Evolutionary conservation across 768 basidiomycete genomes (phyloP).

Genomic region (Russula foetens): DNA sequence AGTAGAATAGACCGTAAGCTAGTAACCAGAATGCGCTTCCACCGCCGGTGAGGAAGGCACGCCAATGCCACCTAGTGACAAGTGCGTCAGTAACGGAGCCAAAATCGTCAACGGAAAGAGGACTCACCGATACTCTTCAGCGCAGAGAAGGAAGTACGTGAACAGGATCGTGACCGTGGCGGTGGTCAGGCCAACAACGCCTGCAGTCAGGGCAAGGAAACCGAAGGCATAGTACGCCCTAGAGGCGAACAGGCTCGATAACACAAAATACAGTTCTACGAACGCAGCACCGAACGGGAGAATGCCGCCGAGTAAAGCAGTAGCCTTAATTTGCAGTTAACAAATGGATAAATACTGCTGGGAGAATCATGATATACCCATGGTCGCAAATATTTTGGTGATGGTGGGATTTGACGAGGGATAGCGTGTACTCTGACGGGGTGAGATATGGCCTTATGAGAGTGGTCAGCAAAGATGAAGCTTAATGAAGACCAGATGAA

Average conservation of each 20-base stretch:
- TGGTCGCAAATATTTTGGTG: constrained; percentile 74
- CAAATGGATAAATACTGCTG: background rate
- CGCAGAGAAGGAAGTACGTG: constrained; percentile 86
- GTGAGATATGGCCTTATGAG: constrained; percentile 53
- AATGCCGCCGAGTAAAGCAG: constrained; percentile 80
- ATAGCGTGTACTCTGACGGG: constrained; percentile 90
- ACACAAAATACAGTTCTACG: constrained; percentile 88
- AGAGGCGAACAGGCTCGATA: constrained; percentile 87
- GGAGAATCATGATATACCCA: constrained; percentile 44
- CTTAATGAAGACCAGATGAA: background rate
- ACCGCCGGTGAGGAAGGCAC: constrained; percentile 85
- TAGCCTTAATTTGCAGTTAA: constrained; percentile 32
- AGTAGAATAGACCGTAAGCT: constrained; percentile 83
- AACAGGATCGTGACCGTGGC: constrained; percentile 87
- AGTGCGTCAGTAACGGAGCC: constrained; percentile 5
- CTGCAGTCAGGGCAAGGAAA: constrained; percentile 81
- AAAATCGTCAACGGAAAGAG: background rate
- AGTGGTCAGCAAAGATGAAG: constrained; percentile 9
- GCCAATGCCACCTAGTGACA: constrained; percentile 83
- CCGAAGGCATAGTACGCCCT: constrained; percentile 95
- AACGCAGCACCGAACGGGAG: constrained; percentile 94
- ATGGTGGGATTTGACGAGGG: constrained; percentile 90
- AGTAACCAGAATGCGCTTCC: constrained; percentile 90
- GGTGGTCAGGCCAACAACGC: constrained; percentile 76
- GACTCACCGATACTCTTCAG: constrained; percentile 83